Evolutionary conservation across 2,329 filamentous ascomycete species (phyloP).

Genomic region (Aspergillus pseudoglaucus): DNA sequence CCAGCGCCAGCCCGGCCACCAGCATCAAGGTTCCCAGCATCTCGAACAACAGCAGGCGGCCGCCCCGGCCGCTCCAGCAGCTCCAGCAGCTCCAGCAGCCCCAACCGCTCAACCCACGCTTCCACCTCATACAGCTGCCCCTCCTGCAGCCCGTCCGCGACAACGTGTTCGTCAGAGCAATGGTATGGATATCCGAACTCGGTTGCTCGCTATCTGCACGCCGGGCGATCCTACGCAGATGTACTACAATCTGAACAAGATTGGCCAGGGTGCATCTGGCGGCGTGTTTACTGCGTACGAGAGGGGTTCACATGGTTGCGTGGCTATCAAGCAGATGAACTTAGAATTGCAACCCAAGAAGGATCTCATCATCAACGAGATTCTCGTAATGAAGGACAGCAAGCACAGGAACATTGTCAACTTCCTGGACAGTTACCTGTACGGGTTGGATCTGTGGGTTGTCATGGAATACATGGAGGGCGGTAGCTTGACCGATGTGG

Average conservation of each 20-base stretch:
- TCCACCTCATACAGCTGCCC: constrained; percentile 36
- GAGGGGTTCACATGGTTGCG: constrained; percentile 72
- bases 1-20: constrained; percentile 55
- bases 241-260: constrained; percentile 85
- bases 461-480: constrained; percentile 99
- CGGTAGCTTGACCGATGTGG: constrained; percentile 92
- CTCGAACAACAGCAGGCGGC: constrained; percentile 43
- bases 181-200: constrained; percentile 71
- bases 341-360: constrained; percentile 98
- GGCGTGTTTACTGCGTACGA: constrained; percentile 92
- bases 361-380: constrained; percentile 98
- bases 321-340: constrained; percentile 99
- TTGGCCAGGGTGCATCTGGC: constrained; percentile 93
- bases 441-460: constrained; percentile 88
- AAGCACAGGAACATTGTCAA: constrained; percentile 98
- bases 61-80: constrained; percentile 14
- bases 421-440: constrained; percentile 94
- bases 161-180: constrained; percentile 74
- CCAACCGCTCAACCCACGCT: constrained; percentile 13
- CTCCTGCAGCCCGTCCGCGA: constrained; percentile 60
- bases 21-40: constrained; percentile 43
- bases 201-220: constrained; percentile 82
- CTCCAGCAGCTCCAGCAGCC: constrained; percentile 2
- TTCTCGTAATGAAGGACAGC: constrained; percentile 98
- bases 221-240: constrained; percentile 82